Evolutionary conservation across 192 early-diverging fungal genomes (phyloP).

Genomic region (Umbelopsis sp.): DNA sequence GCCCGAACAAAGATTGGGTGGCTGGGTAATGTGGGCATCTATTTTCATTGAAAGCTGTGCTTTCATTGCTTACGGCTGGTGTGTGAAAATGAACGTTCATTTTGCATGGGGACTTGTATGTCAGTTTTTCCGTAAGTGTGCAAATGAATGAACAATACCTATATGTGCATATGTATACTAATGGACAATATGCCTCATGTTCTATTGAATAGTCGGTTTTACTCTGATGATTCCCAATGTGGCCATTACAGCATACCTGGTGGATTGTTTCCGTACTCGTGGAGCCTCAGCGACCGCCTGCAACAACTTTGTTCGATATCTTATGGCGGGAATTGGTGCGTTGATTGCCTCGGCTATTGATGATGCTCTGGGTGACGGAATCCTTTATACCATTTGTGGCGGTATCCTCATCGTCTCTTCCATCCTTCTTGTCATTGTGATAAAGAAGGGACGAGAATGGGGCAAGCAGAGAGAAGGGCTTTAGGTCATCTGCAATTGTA

Average conservation of each 20-base stretch:
- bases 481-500: neutral
- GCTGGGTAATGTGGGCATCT: conserved; percentile 9
- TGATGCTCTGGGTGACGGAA: conserved; percentile 27
- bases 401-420: neutral
- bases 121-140: conserved; percentile 35
- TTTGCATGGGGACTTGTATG: conserved; percentile 29
- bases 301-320: conserved; percentile 34
- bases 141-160: neutral
- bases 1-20: conserved; percentile 36
- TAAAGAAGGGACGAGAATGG: conserved; percentile 18
- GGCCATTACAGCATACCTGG: conserved; percentile 34
- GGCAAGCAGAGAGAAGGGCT: conserved; percentile 1
- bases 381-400: conserved; percentile 32
- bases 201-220: conserved; percentile 29
- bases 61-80: conserved; percentile 36
- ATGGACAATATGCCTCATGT: neutral
- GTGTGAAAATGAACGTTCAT: conserved; percentile 32
- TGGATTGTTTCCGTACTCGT: conserved; percentile 33
- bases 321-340: conserved; percentile 37
- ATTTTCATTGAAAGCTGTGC: conserved; percentile 11
- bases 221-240: conserved; percentile 33
- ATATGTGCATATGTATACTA: neutral
- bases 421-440: neutral
- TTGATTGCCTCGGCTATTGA: conserved; percentile 32
- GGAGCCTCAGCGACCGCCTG: conserved; percentile 42